These are phyloP conservation scores for Epichloe sibirici DNA, from an alignment of 2,329 filamentous ascomycete species.

Conservation along the genomic window DNA sequence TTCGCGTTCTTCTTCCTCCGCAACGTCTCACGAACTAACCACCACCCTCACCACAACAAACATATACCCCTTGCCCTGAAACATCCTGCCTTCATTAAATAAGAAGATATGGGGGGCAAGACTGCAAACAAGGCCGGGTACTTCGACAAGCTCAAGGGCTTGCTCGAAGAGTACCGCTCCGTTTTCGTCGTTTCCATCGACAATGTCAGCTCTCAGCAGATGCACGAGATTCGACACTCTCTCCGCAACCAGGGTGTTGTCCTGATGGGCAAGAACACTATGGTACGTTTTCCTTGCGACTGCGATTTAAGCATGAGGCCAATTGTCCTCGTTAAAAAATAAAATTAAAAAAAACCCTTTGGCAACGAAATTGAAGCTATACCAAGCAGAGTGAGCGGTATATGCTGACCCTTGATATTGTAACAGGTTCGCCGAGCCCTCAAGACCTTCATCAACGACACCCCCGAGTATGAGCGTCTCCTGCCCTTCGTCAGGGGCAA, in stretches of 20 bases:
- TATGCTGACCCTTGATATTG: slow-evolving; percentile 8
- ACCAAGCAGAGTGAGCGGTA: not conserved
- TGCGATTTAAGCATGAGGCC: not conserved
- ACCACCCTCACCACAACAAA: slow-evolving; percentile 13
- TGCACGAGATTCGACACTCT: slow-evolving; percentile 97
- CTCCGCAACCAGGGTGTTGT: slow-evolving; percentile 89
- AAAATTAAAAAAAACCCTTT: too few relatives aligned
- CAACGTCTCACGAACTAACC: slow-evolving; percentile 6
- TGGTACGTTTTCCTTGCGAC: slow-evolving; percentile 48
- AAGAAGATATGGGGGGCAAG: slow-evolving; percentile 99
- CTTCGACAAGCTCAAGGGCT: slow-evolving; percentile 98
- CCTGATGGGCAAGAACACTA: slow-evolving; percentile 99
- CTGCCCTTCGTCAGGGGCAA: slow-evolving; percentile 95
- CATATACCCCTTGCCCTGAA: slow-evolving; percentile 63
- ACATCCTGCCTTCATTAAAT: slow-evolving; percentile 84
- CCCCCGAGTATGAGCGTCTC: slow-evolving; percentile 96
- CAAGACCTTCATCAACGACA: slow-evolving; percentile 82
- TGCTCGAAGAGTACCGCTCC: slow-evolving; percentile 92
- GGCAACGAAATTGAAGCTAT: not conserved
- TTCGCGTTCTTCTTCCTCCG: slow-evolving; percentile 2
- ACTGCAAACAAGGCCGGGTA: slow-evolving; percentile 85
- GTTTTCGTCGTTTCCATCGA: slow-evolving; percentile 96
- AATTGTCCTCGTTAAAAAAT: too few relatives aligned
- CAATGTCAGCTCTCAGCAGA: slow-evolving; percentile 99
- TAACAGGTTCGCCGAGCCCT: slow-evolving; percentile 82